These are phyloP conservation scores for Xylona heveae DNA, from an alignment of 495 filamentous ascomycete species.

Conservation along the genomic window DNA sequence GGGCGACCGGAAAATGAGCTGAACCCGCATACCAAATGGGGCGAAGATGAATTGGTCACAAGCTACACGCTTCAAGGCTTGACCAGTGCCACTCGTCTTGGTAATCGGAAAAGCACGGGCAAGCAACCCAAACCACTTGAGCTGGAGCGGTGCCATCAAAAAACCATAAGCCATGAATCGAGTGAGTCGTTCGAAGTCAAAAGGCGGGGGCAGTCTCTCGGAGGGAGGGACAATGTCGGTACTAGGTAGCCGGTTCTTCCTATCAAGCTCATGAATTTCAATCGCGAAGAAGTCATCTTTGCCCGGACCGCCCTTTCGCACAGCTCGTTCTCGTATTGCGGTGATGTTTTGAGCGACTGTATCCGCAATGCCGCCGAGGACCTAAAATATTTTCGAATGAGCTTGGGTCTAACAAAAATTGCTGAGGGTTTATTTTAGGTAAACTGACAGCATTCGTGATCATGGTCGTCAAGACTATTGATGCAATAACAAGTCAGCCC, in stretches of 20 bases:
- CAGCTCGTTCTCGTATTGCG: slow-evolving; percentile 44
- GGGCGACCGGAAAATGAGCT: neutral
- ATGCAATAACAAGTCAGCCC: slow-evolving; percentile 11
- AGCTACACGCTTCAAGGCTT: slow-evolving; percentile 72
- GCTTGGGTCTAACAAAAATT: neutral
- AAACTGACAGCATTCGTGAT: slow-evolving; percentile 74
- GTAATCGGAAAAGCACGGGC: slow-evolving; percentile 68
- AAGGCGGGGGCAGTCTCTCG: slow-evolving; percentile 45
- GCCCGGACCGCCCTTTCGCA: slow-evolving; percentile 31
- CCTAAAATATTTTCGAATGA: slow-evolving; percentile 17
- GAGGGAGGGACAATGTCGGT: slow-evolving; percentile 48
- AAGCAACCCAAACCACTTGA: slow-evolving; percentile 86
- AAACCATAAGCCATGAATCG: slow-evolving; percentile 95
- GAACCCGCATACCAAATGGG: slow-evolving; percentile 44
- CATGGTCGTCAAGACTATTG: slow-evolving; percentile 85
- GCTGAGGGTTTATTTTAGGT: neutral
- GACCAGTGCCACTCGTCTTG: slow-evolving; percentile 46
- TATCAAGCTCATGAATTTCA: slow-evolving; percentile 76
- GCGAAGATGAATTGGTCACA: slow-evolving; percentile 94
- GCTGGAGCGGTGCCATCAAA: slow-evolving; percentile 88
- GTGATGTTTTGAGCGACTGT: slow-evolving; percentile 90
- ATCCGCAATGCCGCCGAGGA: slow-evolving; percentile 81
- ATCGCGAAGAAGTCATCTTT: slow-evolving; percentile 60
- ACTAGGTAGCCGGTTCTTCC: slow-evolving; percentile 47
- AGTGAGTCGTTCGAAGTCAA: slow-evolving; percentile 85